Evolutionary conservation across 768 basidiomycete species (phyloP).

Genomic region (Hortiboletus campestris): DNA sequence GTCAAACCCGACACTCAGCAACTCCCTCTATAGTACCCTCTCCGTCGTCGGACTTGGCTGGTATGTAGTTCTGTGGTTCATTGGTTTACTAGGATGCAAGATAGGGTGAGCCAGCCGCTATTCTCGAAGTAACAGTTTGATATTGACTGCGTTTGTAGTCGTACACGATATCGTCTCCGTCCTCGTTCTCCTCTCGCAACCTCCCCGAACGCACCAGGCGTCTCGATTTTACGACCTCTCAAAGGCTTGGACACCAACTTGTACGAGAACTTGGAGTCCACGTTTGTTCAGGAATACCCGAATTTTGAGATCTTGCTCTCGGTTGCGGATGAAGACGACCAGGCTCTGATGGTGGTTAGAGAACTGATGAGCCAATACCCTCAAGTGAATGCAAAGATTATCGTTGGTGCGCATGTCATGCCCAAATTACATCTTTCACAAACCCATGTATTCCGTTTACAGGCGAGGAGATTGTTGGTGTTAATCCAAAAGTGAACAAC

Average conservation of each 20-base stretch:
- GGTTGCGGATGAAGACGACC: slow-evolving; percentile 85
- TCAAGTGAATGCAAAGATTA: slow-evolving; percentile 62
- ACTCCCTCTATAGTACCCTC: slow-evolving; percentile 10
- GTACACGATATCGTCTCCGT: slow-evolving; percentile 68
- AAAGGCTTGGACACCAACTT: slow-evolving; percentile 95
- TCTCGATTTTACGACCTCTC: slow-evolving; percentile 90
- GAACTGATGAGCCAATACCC: slow-evolving; percentile 81
- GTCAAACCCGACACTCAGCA: slow-evolving; percentile 9
- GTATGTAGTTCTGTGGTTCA: slow-evolving; percentile 60
- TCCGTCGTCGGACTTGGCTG: slow-evolving; percentile 52
- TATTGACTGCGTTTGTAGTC: slow-evolving; percentile 43
- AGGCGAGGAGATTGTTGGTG: slow-evolving; percentile 84
- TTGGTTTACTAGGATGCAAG: slow-evolving; percentile 65
- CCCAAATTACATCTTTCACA: background rate
- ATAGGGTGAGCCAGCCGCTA: slow-evolving; percentile 57
- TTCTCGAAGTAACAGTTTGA: background rate
- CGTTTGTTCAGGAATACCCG: slow-evolving; percentile 88
- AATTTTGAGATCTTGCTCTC: slow-evolving; percentile 90
- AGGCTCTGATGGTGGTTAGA: slow-evolving; percentile 79
- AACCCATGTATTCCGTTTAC: slow-evolving; percentile 2
- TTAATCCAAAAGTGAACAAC: slow-evolving; percentile 98
- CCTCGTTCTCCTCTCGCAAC: slow-evolving; percentile 60
- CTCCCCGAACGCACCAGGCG: slow-evolving; percentile 69
- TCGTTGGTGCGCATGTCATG: slow-evolving; percentile 59
- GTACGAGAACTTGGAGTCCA: slow-evolving; percentile 93